Evolutionary conservation across 2,329 filamentous ascomycete species (phyloP), one percentile per base, ranked within the genome.

Genomic region (Colletotrichum abscissum): DNA sequence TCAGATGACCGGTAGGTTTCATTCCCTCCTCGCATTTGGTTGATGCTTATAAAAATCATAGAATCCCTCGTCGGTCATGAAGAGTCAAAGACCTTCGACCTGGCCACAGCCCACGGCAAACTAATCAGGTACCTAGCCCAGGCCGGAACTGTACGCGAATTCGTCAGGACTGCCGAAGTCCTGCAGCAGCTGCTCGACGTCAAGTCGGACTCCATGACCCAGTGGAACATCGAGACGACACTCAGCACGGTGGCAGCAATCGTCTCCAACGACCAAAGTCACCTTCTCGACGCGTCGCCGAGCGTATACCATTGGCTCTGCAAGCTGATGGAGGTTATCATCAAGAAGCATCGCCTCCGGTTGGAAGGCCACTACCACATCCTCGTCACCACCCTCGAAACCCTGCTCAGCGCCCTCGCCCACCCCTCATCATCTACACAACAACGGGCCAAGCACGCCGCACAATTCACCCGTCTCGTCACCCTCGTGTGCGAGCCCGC

Each of bases 311-410:
- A 83, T 1, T 82, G 82, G 78, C 81, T 89, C 19, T 91, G 87
- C 81, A 86, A 84, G 66, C 82, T 92, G 9, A 81, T 90, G 24
- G 88, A 90, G 67, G 81, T 85, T 26, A 81, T 92, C 49, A 87
- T 92, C 78, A 87, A 87, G 77, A 88, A 89, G 60, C 89, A 92
- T 79, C 85, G 91, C 5, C 84, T 90, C 56, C 89, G 91, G 11
- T 83, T 92, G 1, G 88, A 91, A 76, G 90, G 90, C 2, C 90
- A 91, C 74, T 90, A 90, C 76, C 90, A 91, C 77, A 81, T 92
- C 57, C 83, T 92, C 5, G 81, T 91, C 59, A 81, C 85, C 46
- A 81, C 86, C 2, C 81, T 92, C 71, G 88, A 91, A 76, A 81
- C 86, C 4, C 86, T 92, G n/a, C 84, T 92, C 46, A 82, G 82